Evolutionary conservation across 1,139 yeast genomes (phyloP), one percentile per base, ranked within the genome.

Genomic region (Kodamaea anthophila): DNA sequence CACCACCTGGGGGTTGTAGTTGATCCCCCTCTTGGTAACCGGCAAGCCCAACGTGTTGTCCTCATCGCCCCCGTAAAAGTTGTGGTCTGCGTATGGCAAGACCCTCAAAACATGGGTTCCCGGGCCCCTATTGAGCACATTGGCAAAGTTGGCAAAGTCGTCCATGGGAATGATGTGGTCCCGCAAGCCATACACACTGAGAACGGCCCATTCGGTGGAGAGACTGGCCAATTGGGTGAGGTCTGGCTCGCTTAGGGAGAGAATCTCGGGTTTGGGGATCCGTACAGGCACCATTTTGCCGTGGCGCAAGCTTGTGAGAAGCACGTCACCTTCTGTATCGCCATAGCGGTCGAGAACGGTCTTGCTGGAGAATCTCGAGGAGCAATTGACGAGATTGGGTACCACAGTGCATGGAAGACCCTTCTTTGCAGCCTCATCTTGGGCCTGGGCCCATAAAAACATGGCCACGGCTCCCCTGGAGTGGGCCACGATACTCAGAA

Each of bases 381-480:
- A 72, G 49, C 88, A 77, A 41, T 84, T 84, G 44, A 86, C 64
- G 37, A 84, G 51, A 35, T 70, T 67, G 1, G 93, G 91, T 1
- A 83, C 75, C 13, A 60, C 38, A 1, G 54, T 44, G 1, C 31
- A 24, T 3, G 9, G 13, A 11, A 49, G 42, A 5, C 59, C 58
- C 23, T 41, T 48, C 29, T 47, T 60, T 36, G 47, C 36, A 14
- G 52, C 42, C 10, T 47, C 37, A 33, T 64, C 66, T 37, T 71
- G 74, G 28, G 53, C 42, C 24, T 67, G 36, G 1, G 80, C 78
- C 86, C 93, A 87, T 34, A 71, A 58, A 44, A 84, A 77, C 76
- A 78, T 74, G n/a, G 91, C 81, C 14, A 82, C 70, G 1, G 74
- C 65, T 4, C 94, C 96, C 36, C 96, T 60, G 0, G 95, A 84